Conservation (phyloP, 1,284 basidiomycete genomes). For the Cryptococcus hybrid region DNA sequence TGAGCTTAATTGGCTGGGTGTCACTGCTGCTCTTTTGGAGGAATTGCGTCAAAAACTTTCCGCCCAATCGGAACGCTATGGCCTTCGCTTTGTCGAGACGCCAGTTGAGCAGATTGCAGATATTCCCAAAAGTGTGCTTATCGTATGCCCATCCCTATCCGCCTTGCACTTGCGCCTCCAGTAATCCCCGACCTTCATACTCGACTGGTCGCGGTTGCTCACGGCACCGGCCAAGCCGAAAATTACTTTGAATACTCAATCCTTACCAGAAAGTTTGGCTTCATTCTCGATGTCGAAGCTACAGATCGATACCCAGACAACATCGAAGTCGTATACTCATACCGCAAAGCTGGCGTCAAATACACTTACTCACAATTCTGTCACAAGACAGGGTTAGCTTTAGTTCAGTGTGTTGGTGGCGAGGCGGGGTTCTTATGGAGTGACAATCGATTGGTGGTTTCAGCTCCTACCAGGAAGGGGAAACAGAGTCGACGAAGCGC, state of each 20-base stretch:
- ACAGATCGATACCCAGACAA: constrained; percentile 69
- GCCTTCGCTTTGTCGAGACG: constrained; percentile 87
- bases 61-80: constrained; percentile 82
- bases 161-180: constrained; percentile 69
- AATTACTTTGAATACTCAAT: constrained; percentile 81
- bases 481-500: constrained; percentile 41
- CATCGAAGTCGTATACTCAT: constrained; percentile 84
- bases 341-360: constrained; percentile 61
- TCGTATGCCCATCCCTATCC: constrained; percentile 80
- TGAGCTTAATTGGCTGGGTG: constrained; percentile 96
- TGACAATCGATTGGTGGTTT: constrained; percentile 68
- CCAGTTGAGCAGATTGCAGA: constrained; percentile 82
- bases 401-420: constrained; percentile 80
- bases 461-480: constrained; percentile 30
- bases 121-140: constrained; percentile 78
- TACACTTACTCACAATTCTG: constrained; percentile 85
- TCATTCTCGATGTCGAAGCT: constrained; percentile 84
- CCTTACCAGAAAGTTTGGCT: constrained; percentile 66
- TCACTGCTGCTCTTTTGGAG: constrained; percentile 93
- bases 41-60: constrained; percentile 83
- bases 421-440: constrained; percentile 77
- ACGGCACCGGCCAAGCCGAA: constrained; percentile 55
- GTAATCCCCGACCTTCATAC: constrained; percentile 65
- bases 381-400: constrained; percentile 79
- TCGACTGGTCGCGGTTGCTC: constrained; percentile 58